Evolutionary conservation across 2,329 filamentous ascomycete genomes (phyloP), one percentile per base, ranked within the genome.

Genomic region (Lachnum nothofagi): DNA sequence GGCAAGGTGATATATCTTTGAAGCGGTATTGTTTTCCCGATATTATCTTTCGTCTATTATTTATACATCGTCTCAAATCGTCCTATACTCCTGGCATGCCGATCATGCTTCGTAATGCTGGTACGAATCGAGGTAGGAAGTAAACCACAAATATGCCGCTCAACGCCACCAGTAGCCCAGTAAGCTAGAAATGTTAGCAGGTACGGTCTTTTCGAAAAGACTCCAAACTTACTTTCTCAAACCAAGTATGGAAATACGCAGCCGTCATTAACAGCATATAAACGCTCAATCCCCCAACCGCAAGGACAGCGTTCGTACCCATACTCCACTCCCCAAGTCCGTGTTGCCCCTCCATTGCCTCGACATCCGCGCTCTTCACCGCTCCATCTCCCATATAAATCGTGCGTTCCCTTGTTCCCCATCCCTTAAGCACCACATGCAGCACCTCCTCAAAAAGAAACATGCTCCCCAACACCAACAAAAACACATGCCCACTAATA

Each of bases 251-350:
- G 64, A 98, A 98, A 75, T 91, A 98, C 33, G 94, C 91, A 2
- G 91, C 91, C 34, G 93, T 98, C 93, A 98, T 98, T 53, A 97
- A 75, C 65, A 98, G 69, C 93, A 98, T 98, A 88, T 93, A 97
- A 73, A 84, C 79, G 63, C 85, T 88, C 63, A 96, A 62, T 0
- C 69, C 82, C 16, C 86, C 77, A 22, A 96, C 80, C 0, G 64
- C 76, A 20, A 77, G 69, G 54, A 83, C 78, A 56, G 85, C 71
- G 74, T 80, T 72, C 59, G 70, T 70, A 7, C 76, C 70, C 43
- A 77, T 57, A 3, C 75, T 71, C 48, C 79, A 66, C 31, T 55
- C 46, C 19, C 53, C 51, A 29, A 39, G 34, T 49, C 49, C 22
- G 44, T 54, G n/a, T 48, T 31, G 29, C 27, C 48, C 42, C 33